Conservation (phyloP, 352 stramenopile genomes). For the Phytopythium mirpurense region DNA sequence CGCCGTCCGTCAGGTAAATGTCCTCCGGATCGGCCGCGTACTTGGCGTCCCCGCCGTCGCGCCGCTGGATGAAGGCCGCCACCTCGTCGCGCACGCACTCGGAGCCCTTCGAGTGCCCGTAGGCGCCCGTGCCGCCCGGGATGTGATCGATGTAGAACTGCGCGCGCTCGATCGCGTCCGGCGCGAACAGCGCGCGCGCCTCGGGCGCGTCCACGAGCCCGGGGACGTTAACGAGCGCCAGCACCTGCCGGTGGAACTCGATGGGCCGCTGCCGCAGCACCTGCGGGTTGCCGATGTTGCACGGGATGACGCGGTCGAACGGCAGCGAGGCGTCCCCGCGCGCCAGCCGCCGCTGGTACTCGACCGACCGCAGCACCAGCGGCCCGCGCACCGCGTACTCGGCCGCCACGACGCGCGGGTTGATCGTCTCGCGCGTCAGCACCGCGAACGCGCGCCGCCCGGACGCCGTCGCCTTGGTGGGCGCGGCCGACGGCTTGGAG, state of each 20-base stretch:
- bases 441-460: conserved; percentile 10
- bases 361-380: conserved; percentile 65
- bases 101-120: conserved; percentile 91
- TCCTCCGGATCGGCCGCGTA: conserved; percentile 89
- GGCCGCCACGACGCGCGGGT: conserved; percentile 59
- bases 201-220: conserved; percentile 82
- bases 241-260: conserved; percentile 91
- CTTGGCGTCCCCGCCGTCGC: conserved; percentile 53
- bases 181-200: conserved; percentile 73
- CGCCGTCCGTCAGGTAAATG: conserved; percentile 98
- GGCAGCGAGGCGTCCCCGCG: conserved; percentile 56
- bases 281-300: conserved; percentile 98
- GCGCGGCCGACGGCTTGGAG: neutral
- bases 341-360: conserved; percentile 61
- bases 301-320: conserved; percentile 94
- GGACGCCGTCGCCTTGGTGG: neutral
- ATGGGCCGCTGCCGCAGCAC: conserved; percentile 94
- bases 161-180: conserved; percentile 84
- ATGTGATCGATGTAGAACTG: conserved; percentile 87
- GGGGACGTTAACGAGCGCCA: conserved; percentile 88
- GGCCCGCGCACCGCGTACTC: conserved; percentile 84
- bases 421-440: conserved; percentile 74
- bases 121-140: conserved; percentile 87
- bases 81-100: conserved; percentile 87
- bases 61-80: conserved; percentile 80